Evolutionary conservation across 2,329 filamentous ascomycete species (phyloP).

Genomic region (Fusarium mangiferae): DNA sequence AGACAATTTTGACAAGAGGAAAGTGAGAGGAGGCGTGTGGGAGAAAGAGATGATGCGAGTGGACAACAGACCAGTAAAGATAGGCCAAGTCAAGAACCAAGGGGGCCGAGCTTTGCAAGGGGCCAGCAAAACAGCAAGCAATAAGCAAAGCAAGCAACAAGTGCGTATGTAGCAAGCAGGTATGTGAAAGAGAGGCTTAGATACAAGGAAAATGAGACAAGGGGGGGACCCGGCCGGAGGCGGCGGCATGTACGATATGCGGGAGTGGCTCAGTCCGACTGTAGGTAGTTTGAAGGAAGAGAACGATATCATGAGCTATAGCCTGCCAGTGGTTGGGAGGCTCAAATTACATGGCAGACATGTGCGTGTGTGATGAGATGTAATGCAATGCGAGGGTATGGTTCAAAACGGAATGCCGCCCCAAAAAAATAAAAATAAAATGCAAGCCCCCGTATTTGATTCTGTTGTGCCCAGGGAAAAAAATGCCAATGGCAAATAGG

Average conservation of each 20-base stretch:
- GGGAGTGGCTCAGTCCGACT: conserved; percentile 39
- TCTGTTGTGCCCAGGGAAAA: conserved; percentile 20
- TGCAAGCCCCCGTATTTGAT: conserved; percentile 23
- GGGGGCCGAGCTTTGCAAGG: conserved; percentile 32
- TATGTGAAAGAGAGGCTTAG: conserved; percentile 27
- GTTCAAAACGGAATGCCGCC: conserved; percentile 31
- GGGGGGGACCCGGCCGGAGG: conserved; percentile 24
- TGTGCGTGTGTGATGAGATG: conserved; percentile 17
- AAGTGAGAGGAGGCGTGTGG: conserved; percentile 34
- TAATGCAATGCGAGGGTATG: neutral
- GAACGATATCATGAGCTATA: conserved; percentile 30
- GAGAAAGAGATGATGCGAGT: conserved; percentile 32
- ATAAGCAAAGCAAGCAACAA: conserved; percentile 1
- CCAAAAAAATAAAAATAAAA: conserved; percentile 17
- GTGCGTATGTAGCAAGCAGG: conserved; percentile 16
- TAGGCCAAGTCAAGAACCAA: conserved; percentile 26
- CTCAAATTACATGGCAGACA: conserved; percentile 32
- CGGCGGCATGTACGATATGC: conserved; percentile 37
- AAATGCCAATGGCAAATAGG: conserved; percentile 33
- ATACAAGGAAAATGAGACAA: conserved; percentile 31
- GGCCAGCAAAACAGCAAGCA: conserved; percentile 20
- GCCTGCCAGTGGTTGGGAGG: conserved; percentile 29
- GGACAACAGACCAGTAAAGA: conserved; percentile 23
- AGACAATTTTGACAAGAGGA: conserved; percentile 28
- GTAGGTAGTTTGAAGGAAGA: conserved; percentile 5